A percentile compares a stretch with the other conserved stretches of the same genome.
phyloP scores from a whole-genome alignment of 345 rosid genomes.

The Hevea brasiliensis region DNA sequence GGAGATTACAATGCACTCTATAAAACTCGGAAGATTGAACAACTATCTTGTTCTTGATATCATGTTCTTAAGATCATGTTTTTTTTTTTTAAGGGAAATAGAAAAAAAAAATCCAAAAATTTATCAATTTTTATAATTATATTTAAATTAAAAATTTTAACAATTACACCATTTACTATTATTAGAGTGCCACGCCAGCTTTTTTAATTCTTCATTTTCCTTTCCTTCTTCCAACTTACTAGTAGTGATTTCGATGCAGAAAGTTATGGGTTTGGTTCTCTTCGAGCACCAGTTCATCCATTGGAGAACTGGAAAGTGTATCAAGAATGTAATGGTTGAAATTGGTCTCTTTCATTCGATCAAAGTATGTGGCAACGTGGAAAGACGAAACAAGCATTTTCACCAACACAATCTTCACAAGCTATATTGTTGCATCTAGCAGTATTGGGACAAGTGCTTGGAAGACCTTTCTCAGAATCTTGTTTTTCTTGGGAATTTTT shows the following conservation, averaged over 20 bases:
- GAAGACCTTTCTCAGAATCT: constrained; percentile 27
- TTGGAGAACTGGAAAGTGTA: constrained; percentile 40
- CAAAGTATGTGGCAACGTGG: constrained; percentile 56
- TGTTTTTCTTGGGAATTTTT: constrained; percentile 29
- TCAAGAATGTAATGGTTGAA: constrained; percentile 53
- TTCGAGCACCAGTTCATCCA: constrained; percentile 33
- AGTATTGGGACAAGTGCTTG: constrained; percentile 38
- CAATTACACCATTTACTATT: no score
- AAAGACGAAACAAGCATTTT: constrained; percentile 54
- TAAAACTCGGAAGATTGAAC: no score
- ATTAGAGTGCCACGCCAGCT: no score
- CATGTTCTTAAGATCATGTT: no score
- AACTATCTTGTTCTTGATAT: no score
- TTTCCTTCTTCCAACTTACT: constrained; percentile 1
- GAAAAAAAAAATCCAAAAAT: no score
- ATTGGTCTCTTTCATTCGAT: constrained; percentile 55
- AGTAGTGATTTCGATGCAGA: constrained; percentile 19
- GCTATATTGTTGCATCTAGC: constrained; percentile 51
- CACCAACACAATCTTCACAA: constrained; percentile 46
- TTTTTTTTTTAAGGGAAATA: no score
- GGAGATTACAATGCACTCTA: no score
- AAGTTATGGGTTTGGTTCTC: neutral
- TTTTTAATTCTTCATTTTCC: no score
- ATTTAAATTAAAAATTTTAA: no score
- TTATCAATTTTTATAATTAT: no score